phyloP scores from a whole-genome alignment of 2,329 filamentous ascomycete genomes.

The Claviceps quebecensis region DNA sequence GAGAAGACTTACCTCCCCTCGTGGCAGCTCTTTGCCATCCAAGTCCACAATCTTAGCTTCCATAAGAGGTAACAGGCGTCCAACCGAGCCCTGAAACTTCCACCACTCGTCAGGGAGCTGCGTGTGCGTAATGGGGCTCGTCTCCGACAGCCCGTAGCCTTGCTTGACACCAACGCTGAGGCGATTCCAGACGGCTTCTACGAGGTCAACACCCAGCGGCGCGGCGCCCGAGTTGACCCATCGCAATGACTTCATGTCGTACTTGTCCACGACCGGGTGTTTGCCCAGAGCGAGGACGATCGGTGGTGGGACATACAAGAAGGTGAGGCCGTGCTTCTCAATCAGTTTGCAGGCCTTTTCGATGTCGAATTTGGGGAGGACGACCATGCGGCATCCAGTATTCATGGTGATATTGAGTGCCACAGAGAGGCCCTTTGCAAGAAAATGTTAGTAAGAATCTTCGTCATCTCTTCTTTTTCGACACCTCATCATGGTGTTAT shows the following conservation, averaged over 20 bases:
- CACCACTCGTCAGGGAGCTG: slow-evolving; percentile 67
- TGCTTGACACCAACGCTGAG: slow-evolving; percentile 76
- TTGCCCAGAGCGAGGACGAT: slow-evolving; percentile 72
- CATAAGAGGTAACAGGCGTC: slow-evolving; percentile 64
- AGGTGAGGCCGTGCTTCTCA: slow-evolving; percentile 61
- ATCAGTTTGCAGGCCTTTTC: slow-evolving; percentile 65
- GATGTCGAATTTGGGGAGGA: slow-evolving; percentile 64
- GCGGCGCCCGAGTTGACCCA: slow-evolving; percentile 84
- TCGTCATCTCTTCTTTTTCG: background rate
- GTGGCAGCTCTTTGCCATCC: slow-evolving; percentile 39
- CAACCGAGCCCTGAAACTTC: slow-evolving; percentile 62
- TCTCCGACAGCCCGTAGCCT: slow-evolving; percentile 83
- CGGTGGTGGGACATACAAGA: slow-evolving; percentile 71
- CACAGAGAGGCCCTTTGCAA: slow-evolving; percentile 17
- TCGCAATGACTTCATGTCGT: slow-evolving; percentile 63
- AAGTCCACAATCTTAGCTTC: slow-evolving; percentile 66
- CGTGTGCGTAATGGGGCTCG: slow-evolving; percentile 62
- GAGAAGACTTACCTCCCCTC: slow-evolving; percentile 26
- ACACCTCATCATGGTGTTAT: background rate
- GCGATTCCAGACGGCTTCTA: slow-evolving; percentile 59
- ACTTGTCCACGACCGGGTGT: slow-evolving; percentile 62
- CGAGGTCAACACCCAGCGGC: slow-evolving; percentile 67
- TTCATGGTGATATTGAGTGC: slow-evolving; percentile 17
- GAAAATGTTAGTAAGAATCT: background rate
- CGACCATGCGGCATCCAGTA: slow-evolving; percentile 59